A percentile compares a stretch with the other conserved stretches of the same genome.
Evolutionary conservation across 805 yeast species (phyloP).

Genomic region (Citeromyces nyonsensis): DNA sequence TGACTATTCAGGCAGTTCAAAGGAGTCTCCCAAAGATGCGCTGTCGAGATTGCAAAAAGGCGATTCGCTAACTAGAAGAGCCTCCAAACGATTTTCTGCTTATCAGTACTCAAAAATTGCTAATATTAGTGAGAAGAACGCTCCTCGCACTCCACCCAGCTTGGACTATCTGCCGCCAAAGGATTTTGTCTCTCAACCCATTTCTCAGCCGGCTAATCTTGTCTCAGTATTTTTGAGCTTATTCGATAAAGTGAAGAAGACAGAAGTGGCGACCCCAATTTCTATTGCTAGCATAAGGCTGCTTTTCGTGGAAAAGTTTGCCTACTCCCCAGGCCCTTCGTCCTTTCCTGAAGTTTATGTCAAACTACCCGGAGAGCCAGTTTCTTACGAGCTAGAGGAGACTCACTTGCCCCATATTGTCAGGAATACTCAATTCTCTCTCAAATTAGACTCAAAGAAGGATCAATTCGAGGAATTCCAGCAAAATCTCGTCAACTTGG

Average conservation of each 20-base stretch:
- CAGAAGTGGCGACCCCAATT: slow-evolving; percentile 24
- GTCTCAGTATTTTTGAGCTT: slow-evolving; percentile 29
- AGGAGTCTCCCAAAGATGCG: slow-evolving; percentile 28
- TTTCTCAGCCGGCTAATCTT: background rate
- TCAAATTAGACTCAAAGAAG: slow-evolving; percentile 14
- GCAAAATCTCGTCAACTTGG: no score
- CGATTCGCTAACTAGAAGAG: slow-evolving; percentile 76
- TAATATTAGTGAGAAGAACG: slow-evolving; percentile 18
- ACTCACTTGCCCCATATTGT: slow-evolving; percentile 37
- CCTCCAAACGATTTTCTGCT: slow-evolving; percentile 87
- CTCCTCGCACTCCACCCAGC: slow-evolving; percentile 10
- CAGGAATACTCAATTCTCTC: slow-evolving; percentile 42
- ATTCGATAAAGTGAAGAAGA: slow-evolving; percentile 40
- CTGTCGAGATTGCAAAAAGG: slow-evolving; percentile 68
- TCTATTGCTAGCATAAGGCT: slow-evolving; percentile 42
- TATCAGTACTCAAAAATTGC: slow-evolving; percentile 76
- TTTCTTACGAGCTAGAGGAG: slow-evolving; percentile 76
- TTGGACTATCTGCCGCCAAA: background rate
- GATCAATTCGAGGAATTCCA: no score
- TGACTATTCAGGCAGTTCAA: slow-evolving; percentile 2
- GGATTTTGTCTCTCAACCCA: background rate
- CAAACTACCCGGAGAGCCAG: slow-evolving; percentile 38
- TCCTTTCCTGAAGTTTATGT: slow-evolving; percentile 70
- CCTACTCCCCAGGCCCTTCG: slow-evolving; percentile 60
- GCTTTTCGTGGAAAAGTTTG: slow-evolving; percentile 75